These are phyloP conservation scores for Kwoniella bestiolae DNA, from an alignment of 768 basidiomycete species.

Conservation along the genomic window DNA sequence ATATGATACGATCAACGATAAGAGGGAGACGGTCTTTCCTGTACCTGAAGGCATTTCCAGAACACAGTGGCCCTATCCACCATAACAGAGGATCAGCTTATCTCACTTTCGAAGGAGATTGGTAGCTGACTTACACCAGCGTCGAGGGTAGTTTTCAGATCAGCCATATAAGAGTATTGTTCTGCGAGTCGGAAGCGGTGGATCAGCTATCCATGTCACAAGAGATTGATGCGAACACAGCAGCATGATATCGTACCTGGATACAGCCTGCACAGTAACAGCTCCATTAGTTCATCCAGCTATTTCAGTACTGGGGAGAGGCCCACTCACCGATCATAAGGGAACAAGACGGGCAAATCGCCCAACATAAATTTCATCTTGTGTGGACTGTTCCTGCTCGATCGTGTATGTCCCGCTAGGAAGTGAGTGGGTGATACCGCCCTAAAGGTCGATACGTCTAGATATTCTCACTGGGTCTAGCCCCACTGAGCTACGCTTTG, in stretches of 20 bases:
- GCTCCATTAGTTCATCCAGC: constrained; percentile 60
- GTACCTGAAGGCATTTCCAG: constrained; percentile 99
- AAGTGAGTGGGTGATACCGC: too few relatives aligned
- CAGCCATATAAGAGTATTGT: constrained; percentile 99
- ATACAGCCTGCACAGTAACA: constrained; percentile 94
- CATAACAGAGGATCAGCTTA: background rate
- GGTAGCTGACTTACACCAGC: constrained; percentile 68
- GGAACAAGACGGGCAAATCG: constrained; percentile 54
- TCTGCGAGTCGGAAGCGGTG: constrained; percentile 62
- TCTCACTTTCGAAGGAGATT: background rate
- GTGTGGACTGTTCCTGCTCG: background rate
- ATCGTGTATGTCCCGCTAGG: background rate
- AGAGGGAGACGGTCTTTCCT: constrained; percentile 94
- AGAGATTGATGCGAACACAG: too few relatives aligned
- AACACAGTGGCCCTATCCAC: constrained; percentile 91
- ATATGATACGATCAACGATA: constrained; percentile 95
- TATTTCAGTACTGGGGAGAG: background rate
- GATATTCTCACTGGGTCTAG: too few relatives aligned
- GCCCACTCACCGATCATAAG: constrained; percentile 53
- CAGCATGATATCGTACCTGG: constrained; percentile 78
- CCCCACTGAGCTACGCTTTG: too few relatives aligned
- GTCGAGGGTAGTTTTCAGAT: constrained; percentile 93
- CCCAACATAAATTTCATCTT: constrained; percentile 52
- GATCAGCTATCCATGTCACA: too few relatives aligned
- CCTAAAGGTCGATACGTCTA: too few relatives aligned